Evolutionary conservation across 257 asterid genomes (phyloP).

Genomic region (Petrea volubilis): DNA sequence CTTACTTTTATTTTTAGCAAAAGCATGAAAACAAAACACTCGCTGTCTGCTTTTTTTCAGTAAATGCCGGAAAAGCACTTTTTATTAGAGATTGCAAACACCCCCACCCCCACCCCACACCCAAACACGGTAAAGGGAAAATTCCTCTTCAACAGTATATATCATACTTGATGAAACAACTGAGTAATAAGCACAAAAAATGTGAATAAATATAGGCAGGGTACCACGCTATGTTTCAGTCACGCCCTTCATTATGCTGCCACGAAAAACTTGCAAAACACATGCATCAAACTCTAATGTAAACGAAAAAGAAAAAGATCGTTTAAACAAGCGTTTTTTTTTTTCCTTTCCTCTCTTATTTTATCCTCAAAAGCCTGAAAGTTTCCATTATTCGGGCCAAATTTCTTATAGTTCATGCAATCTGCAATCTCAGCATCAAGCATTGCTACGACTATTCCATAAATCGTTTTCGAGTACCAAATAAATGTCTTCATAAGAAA

Average conservation of each 20-base stretch:
- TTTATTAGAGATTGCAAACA: no score
- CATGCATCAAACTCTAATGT: not conserved
- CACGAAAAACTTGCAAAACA: not conserved
- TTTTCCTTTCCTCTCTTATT: not conserved
- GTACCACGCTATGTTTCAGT: not conserved
- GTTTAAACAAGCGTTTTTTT: conserved; percentile 6
- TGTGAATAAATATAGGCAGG: not conserved
- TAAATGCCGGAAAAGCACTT: no score
- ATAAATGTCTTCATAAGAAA: conserved; percentile 10
- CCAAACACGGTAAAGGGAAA: no score
- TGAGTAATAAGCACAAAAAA: not conserved
- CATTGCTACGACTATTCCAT: not conserved
- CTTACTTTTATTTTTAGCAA: no score
- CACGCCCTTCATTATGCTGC: not conserved
- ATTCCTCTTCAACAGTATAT: not conserved
- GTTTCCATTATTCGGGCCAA: not conserved
- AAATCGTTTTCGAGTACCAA: not conserved
- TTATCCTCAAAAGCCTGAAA: not conserved
- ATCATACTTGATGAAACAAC: not conserved
- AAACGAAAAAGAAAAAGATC: not conserved
- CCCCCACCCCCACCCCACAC: no score
- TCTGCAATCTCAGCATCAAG: not conserved
- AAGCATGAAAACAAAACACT: no score
- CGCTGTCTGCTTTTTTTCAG: no score
- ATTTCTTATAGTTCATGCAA: not conserved